phyloP scores from a whole-genome alignment of 257 asterid genomes.

The Echium plantagineum region DNA sequence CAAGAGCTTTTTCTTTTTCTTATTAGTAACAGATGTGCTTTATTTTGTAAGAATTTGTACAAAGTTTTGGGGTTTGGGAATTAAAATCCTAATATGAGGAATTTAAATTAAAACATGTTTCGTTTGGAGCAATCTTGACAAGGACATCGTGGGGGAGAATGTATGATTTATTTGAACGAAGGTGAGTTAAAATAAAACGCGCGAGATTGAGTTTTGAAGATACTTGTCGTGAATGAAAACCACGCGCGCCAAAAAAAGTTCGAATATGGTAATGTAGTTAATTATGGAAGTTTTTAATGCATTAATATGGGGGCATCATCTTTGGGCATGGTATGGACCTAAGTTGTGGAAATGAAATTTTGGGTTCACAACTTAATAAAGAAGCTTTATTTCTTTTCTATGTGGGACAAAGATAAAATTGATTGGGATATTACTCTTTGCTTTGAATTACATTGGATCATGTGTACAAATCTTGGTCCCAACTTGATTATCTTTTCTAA shows the following conservation, averaged over 20 bases:
- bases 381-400: slow-evolving; percentile 7
- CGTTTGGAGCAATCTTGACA: too few species aligned
- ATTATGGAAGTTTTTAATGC: neutral
- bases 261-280: too few species aligned
- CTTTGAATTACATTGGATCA: slow-evolving; percentile 59
- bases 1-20: neutral
- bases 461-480: slow-evolving; percentile 82
- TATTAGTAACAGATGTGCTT: neutral
- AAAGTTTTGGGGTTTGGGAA: neutral
- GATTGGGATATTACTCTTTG: slow-evolving; percentile 36
- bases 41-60: too few species aligned
- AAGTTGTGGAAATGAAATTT: neutral
- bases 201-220: too few species aligned
- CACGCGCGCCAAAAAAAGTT: too few species aligned
- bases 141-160: too few species aligned
- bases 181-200: too few species aligned
- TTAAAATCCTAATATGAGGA: too few species aligned
- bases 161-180: too few species aligned
- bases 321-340: neutral
- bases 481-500: slow-evolving; percentile 18
- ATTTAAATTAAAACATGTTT: too few species aligned
- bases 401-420: slow-evolving; percentile 23
- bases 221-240: too few species aligned
- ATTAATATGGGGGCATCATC: neutral
- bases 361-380: slow-evolving; percentile 6